These are phyloP conservation scores for Pyrenophora seminiperda DNA, from an alignment of 2,329 filamentous ascomycete genomes.

Conservation along the genomic window DNA sequence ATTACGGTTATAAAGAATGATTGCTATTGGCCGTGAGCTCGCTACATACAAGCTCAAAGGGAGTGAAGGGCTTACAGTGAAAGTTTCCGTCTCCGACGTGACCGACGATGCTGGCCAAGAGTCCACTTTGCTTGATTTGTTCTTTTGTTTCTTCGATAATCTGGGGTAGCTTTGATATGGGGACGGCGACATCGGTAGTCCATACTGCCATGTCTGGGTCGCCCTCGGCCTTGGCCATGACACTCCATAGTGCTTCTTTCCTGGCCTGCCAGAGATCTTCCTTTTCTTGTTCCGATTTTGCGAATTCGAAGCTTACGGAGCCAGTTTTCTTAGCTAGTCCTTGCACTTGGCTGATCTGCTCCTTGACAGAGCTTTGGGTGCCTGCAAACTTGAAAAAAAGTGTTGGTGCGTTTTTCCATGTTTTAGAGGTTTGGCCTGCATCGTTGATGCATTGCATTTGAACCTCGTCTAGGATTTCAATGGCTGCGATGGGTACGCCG, in stretches of 20 bases:
- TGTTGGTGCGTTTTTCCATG: constrained; percentile 72
- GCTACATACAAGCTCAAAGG: not conserved
- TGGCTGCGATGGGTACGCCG: constrained; percentile 84
- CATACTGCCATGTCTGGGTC: constrained; percentile 67
- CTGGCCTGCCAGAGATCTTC: constrained; percentile 75
- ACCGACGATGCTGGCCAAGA: constrained; percentile 70
- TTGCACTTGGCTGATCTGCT: constrained; percentile 73
- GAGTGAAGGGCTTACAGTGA: constrained; percentile 57
- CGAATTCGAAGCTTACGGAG: constrained; percentile 72
- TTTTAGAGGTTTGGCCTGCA: constrained; percentile 65
- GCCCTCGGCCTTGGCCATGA: constrained; percentile 67
- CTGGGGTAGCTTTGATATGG: constrained; percentile 71
- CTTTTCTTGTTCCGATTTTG: constrained; percentile 66
- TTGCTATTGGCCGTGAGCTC: constrained; percentile 50
- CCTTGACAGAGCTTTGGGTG: constrained; percentile 71
- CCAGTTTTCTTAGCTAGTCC: constrained; percentile 64
- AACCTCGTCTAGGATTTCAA: constrained; percentile 89
- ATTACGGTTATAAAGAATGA: constrained; percentile 67
- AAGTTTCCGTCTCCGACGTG: constrained; percentile 79
- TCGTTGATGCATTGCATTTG: constrained; percentile 80
- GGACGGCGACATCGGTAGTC: constrained; percentile 83
- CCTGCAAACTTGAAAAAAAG: constrained; percentile 79
- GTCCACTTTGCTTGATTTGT: constrained; percentile 65
- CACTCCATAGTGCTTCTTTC: constrained; percentile 75
- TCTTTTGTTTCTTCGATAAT: constrained; percentile 78